Percentiles rank a stretch among this genome's conserved stretches.
phyloP scores from a whole-genome alignment of 352 stramenopile species.

The Thalassiosira hispida region DNA sequence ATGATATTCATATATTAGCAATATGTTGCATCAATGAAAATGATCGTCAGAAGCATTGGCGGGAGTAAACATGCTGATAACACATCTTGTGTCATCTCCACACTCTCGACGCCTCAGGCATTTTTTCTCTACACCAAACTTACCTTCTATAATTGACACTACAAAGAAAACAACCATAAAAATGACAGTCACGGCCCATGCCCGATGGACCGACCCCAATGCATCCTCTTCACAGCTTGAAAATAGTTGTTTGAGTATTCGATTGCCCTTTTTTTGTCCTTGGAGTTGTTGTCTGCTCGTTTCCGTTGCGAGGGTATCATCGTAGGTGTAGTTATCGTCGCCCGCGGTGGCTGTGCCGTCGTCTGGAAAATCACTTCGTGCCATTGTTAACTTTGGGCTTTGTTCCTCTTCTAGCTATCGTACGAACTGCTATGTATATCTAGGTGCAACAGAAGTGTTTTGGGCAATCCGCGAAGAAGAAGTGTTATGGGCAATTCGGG shows the following conservation, averaged over 20 bases:
- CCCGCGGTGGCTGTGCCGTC: neutral
- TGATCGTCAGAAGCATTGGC: no score
- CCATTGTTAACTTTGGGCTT: no score
- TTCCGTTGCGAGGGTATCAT: slow-evolving; percentile 3
- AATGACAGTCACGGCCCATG: slow-evolving; percentile 74
- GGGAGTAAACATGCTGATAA: no score
- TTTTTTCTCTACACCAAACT: slow-evolving; percentile 30
- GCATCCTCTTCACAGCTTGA: slow-evolving; percentile 67
- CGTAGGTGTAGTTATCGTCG: neutral
- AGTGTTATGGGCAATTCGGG: no score
- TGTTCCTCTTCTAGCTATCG: no score
- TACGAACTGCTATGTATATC: no score
- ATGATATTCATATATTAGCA: neutral
- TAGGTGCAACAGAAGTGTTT: no score
- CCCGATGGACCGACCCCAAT: slow-evolving; percentile 70
- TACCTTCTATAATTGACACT: slow-evolving; percentile 74
- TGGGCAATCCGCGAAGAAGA: no score
- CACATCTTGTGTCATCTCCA: no score
- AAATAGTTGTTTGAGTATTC: slow-evolving; percentile 49
- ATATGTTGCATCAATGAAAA: no score
- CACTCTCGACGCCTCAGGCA: neutral
- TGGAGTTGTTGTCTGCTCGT: neutral
- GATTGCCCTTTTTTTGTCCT: neutral
- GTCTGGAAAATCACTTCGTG: no score
- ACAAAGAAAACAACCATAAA: slow-evolving; percentile 78